These are phyloP conservation scores for Coemansia sp. DNA, from an alignment of 192 early-diverging fungal species.

Conservation along the genomic window DNA sequence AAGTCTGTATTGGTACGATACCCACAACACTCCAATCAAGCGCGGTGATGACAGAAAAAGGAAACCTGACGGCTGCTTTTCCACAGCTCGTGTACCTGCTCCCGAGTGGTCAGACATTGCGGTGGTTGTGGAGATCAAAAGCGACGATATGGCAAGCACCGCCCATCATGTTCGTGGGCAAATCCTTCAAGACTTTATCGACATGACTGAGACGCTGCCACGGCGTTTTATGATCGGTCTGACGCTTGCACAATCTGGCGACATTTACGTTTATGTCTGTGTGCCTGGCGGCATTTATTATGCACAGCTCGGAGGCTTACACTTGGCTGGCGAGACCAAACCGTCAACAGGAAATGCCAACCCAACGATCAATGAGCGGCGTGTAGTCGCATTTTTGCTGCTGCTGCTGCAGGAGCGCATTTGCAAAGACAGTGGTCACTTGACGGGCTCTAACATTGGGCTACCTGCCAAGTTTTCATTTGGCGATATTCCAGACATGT, in stretches of 20 bases:
- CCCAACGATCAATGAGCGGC: background rate
- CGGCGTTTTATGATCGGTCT: constrained; percentile 8
- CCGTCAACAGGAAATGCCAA: background rate
- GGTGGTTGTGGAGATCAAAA: constrained; percentile 7
- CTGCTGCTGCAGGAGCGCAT: background rate
- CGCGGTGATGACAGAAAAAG: too few relatives aligned
- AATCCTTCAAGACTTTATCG: background rate
- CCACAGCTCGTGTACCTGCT: background rate
- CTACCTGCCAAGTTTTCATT: background rate
- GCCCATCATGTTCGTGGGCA: background rate
- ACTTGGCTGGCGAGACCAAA: background rate
- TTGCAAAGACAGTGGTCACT: background rate
- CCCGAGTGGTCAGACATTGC: background rate
- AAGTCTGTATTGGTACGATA: background rate
- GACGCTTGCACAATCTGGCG: background rate
- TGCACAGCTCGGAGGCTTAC: background rate
- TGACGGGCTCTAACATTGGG: background rate
- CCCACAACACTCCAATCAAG: background rate
- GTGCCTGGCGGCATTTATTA: background rate
- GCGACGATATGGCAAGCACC: background rate
- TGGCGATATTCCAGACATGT: background rate
- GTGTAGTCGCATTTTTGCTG: background rate
- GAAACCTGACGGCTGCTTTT: background rate
- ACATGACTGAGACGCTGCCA: background rate
- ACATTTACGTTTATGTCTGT: background rate